Conservation (phyloP, 2,329 filamentous ascomycete species). For the Boeremia exigua region DNA sequence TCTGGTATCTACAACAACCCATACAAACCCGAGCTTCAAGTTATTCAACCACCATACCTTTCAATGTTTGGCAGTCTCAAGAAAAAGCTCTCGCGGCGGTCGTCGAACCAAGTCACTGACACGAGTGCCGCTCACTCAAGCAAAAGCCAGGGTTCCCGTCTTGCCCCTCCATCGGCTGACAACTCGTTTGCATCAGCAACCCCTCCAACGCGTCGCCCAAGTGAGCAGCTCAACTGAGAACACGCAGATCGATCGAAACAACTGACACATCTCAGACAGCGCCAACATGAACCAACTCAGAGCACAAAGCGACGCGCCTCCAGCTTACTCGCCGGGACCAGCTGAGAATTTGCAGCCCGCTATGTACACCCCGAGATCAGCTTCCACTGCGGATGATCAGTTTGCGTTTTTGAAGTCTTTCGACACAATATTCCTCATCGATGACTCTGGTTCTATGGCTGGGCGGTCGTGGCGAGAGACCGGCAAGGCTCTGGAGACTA, state of each 20-base stretch:
- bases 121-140: background rate
- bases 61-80: slow-evolving; percentile 33
- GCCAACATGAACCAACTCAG: slow-evolving; percentile 36
- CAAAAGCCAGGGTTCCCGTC: slow-evolving; percentile 18
- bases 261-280: slow-evolving; percentile 27
- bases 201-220: slow-evolving; percentile 48
- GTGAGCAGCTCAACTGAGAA: slow-evolving; percentile 32
- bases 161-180: slow-evolving; percentile 22
- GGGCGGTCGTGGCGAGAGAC: slow-evolving; percentile 80
- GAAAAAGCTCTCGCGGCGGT: slow-evolving; percentile 30
- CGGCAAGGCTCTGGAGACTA: slow-evolving; percentile 69
- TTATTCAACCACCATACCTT: background rate
- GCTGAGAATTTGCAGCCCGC: slow-evolving; percentile 21
- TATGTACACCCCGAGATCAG: slow-evolving; percentile 1
- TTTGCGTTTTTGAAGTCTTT: slow-evolving; percentile 80
- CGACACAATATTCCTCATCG: slow-evolving; percentile 89
- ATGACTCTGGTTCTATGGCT: slow-evolving; percentile 89
- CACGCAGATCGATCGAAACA: background rate
- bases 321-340: slow-evolving; percentile 47
- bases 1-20: slow-evolving; percentile 1
- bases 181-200: slow-evolving; percentile 31
- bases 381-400: slow-evolving; percentile 61
- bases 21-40: background rate
- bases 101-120: slow-evolving; percentile 21
- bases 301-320: slow-evolving; percentile 49